Evolutionary conservation across 1,284 basidiomycete species (phyloP), one percentile per base, ranked within the genome.

Genomic region (Cutaneotrichosporon sp.): DNA sequence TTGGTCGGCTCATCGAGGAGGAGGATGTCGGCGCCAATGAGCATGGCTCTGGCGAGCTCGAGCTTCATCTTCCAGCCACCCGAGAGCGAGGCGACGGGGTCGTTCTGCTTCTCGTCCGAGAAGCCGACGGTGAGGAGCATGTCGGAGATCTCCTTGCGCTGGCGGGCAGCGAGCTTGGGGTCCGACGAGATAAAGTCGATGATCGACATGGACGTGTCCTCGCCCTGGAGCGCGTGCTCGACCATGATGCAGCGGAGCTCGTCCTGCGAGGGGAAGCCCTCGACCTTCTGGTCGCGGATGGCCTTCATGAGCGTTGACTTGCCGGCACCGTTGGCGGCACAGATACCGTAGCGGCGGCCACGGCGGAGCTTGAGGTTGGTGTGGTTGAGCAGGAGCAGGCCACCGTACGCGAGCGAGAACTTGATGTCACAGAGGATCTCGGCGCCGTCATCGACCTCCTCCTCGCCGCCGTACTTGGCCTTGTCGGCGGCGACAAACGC

Each of bases 31-130:
- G 95, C 97, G 73, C 94, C 91, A 82, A 95, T 95, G 57, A 97
- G 82, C 92, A 97, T 97, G n/a, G 94, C 94, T 71, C 92, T 84
- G 16, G 89, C 92, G 53, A 90, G 86, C 82, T 90, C 95, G 66
- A 93, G 86, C 83, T 77, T 84, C 95, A 99, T 99, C 84, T 99
- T 99, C 95, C 95, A 99, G 56, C 97, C 95, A 79, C 97, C 97
- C 22, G 94, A 97, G 63, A 98, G 83, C 58, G 92, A 90, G 54
- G 90, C 91, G 64, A 98, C 95, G 49, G 87, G 82, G 74, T 95
- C 90, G 45, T 84, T 80, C 81, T 98, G 95, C 66, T 93, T 86
- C 62, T 84, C 86, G 66, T 92, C 90, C 70, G 94, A 90, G 76
- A 99, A 99, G 52, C 97, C 95, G 63, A 97, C 92, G 70, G 91